Conservation (phyloP, 495 filamentous ascomycete genomes). For the Xylaria acuta region DNA sequence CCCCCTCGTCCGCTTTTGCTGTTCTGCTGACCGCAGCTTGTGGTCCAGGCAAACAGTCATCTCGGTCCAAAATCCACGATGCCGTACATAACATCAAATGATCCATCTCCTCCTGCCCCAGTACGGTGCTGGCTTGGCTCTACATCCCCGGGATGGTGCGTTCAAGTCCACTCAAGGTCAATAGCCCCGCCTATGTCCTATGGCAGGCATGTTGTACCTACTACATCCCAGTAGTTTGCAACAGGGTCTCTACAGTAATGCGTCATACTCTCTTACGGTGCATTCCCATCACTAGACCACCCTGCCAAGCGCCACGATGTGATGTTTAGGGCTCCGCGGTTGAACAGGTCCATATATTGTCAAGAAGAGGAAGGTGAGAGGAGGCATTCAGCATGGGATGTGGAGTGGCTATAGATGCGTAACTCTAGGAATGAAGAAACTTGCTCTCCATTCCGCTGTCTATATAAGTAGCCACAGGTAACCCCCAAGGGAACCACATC, state of each 20-base stretch:
- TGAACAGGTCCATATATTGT: constrained; percentile 6
- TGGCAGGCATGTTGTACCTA: constrained; percentile 13
- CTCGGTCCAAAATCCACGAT: neutral
- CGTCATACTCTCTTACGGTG: neutral
- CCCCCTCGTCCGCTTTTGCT: constrained; percentile 8
- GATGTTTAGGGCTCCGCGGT: neutral
- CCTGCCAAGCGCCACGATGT: constrained; percentile 17
- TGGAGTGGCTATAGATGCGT: constrained; percentile 10
- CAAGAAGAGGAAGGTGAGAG: constrained; percentile 23
- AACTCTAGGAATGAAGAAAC: constrained; percentile 1
- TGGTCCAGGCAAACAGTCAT: constrained; percentile 6
- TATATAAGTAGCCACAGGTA: constrained; percentile 13
- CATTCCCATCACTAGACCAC: neutral
- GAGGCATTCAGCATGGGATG: constrained; percentile 3
- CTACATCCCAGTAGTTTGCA: constrained; percentile 9
- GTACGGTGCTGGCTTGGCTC: neutral
- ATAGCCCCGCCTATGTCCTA: neutral
- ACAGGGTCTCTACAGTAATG: neutral
- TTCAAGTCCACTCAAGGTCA: neutral
- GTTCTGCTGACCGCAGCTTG: constrained; percentile 24
- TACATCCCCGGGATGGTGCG: neutral
- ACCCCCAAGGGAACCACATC: neutral
- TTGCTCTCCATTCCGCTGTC: neutral
- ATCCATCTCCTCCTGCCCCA: neutral
- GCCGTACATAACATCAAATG: neutral